Evolutionary conservation across 345 rosid species (phyloP).

Genomic region (Salix udensis): DNA sequence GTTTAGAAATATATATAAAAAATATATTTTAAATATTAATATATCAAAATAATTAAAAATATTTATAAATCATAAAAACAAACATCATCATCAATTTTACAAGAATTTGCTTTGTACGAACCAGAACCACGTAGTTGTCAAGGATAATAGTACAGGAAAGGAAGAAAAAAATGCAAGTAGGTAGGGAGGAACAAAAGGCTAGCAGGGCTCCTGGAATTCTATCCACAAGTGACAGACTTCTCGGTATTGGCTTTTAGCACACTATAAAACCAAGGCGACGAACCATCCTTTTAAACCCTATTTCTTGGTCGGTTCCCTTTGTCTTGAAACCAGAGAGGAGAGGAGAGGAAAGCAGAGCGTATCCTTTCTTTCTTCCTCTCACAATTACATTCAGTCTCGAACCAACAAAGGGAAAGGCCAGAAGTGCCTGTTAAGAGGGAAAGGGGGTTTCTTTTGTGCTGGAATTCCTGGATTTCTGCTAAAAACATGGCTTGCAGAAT

Average conservation of each 20-base stretch:
- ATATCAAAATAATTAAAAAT: too few relatives aligned
- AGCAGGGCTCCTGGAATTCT: neutral
- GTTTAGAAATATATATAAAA: too few relatives aligned
- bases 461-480: slow-evolving; percentile 24
- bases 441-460: slow-evolving; percentile 8
- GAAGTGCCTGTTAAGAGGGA: neutral
- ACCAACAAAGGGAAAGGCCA: neutral
- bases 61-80: too few relatives aligned
- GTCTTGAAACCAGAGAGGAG: neutral
- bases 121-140: neutral
- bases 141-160: neutral
- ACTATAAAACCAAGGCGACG: neutral
- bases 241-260: neutral
- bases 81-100: too few relatives aligned
- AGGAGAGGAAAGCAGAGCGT: neutral
- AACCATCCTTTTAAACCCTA: neutral
- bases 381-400: slow-evolving; percentile 20
- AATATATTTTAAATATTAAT: too few relatives aligned
- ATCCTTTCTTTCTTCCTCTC: slow-evolving; percentile 3
- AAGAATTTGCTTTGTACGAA: neutral
- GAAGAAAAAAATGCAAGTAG: neutral
- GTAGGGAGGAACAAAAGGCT: neutral
- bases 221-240: neutral
- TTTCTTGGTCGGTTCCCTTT: neutral
- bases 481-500: slow-evolving; percentile 61